Evolutionary conservation across 352 stramenopile species (phyloP).

Genomic region (Phytophthora podocarpi): DNA sequence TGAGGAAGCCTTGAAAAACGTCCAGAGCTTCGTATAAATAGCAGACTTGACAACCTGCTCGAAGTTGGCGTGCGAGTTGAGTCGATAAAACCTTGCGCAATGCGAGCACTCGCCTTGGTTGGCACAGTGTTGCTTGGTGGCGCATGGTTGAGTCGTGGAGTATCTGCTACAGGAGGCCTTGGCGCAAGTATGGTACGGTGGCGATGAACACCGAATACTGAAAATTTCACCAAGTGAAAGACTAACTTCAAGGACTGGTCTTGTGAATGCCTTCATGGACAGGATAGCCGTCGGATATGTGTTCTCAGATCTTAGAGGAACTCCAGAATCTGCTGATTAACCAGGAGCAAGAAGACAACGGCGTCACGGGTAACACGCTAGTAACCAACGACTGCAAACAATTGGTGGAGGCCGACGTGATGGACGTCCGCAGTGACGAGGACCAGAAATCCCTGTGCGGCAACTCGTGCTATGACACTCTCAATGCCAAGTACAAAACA

Average conservation of each 20-base stretch:
- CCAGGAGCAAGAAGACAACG: constrained; percentile 56
- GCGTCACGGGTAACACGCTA: constrained; percentile 61
- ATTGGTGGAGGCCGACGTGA: constrained; percentile 60
- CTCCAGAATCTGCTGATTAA: constrained; percentile 64
- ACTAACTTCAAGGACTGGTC: too few relatives aligned
- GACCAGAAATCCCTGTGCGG: constrained; percentile 62
- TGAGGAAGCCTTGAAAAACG: background rate
- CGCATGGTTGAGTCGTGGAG: background rate
- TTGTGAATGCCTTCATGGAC: background rate
- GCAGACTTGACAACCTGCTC: background rate
- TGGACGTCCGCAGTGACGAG: constrained; percentile 56
- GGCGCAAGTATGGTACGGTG: constrained; percentile 10
- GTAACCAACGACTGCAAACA: constrained; percentile 64
- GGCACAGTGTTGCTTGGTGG: background rate
- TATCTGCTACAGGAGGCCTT: constrained; percentile 10
- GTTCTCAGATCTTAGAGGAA: constrained; percentile 48
- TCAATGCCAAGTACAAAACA: constrained; percentile 68
- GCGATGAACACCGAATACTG: too few relatives aligned
- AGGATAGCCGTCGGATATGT: constrained; percentile 32
- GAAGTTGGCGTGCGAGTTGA: too few relatives aligned
- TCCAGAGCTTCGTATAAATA: constrained; percentile 25
- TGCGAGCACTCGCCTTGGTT: constrained; percentile 5
- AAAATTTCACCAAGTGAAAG: too few relatives aligned
- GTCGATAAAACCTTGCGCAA: too few relatives aligned
- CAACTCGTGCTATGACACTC: constrained; percentile 61